Conservation (phyloP, 2,329 filamentous ascomycete species). For the Colletotrichum sp. region DNA sequence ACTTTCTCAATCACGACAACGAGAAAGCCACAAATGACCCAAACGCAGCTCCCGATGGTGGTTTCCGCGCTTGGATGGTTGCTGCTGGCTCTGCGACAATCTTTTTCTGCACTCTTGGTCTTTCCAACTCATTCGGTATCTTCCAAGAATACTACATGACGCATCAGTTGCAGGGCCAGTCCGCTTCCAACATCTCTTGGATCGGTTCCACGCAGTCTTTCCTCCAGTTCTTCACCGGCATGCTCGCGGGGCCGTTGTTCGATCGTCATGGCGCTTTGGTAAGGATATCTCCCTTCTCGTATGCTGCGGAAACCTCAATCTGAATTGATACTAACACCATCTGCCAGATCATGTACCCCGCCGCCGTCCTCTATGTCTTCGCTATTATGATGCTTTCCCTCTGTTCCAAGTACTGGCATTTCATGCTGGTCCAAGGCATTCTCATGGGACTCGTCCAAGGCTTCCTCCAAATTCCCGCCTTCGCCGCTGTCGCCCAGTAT, state of each 20-base stretch:
- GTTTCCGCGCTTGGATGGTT: constrained; percentile 33
- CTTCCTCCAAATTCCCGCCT: constrained; percentile 47
- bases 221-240: constrained; percentile 32
- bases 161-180: constrained; percentile 29
- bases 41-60: constrained; percentile 23
- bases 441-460: constrained; percentile 45
- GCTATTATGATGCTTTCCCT: constrained; percentile 47
- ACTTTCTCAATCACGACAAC: neutral
- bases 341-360: constrained; percentile 31
- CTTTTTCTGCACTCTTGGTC: constrained; percentile 37
- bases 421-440: constrained; percentile 56
- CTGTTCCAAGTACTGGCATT: constrained; percentile 53
- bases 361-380: constrained; percentile 33
- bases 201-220: constrained; percentile 37
- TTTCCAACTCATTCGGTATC: constrained; percentile 41
- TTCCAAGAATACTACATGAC: constrained; percentile 38
- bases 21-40: neutral
- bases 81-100: constrained; percentile 25
- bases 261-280: constrained; percentile 43
- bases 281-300: neutral
- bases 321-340: neutral
- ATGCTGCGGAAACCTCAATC: neutral
- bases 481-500: constrained; percentile 49
- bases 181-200: constrained; percentile 37
- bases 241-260: constrained; percentile 36